These are phyloP conservation scores for Agaricales sp. DNA, from an alignment of 1,284 basidiomycete genomes.

Conservation along the genomic window DNA sequence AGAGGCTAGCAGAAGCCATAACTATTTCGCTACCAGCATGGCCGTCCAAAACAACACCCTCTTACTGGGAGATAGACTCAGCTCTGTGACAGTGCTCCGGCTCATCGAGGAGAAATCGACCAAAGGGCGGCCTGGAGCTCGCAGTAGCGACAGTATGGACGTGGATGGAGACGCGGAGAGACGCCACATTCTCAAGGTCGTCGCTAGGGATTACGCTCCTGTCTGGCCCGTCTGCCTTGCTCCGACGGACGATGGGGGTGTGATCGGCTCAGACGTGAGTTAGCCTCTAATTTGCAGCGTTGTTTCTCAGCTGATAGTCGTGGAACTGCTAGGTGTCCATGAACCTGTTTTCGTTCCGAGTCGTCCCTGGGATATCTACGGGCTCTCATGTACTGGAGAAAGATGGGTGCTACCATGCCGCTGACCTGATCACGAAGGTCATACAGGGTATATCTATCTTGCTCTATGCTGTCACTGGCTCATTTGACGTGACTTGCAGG, in stretches of 20 bases:
- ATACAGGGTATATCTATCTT: conserved; percentile 37
- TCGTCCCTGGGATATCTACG: conserved; percentile 30
- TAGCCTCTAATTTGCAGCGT: background rate
- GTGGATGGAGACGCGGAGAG: background rate
- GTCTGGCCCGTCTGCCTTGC: conserved; percentile 61
- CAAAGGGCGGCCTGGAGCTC: background rate
- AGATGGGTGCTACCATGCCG: conserved; percentile 55
- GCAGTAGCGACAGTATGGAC: background rate
- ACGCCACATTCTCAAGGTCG: conserved; percentile 38
- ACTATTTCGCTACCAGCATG: conserved; percentile 66
- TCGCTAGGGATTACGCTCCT: conserved; percentile 73
- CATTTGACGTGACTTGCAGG: background rate
- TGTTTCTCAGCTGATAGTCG: conserved; percentile 6
- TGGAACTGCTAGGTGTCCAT: conserved; percentile 46
- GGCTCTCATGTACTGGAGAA: conserved; percentile 43
- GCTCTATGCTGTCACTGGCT: background rate
- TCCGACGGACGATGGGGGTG: conserved; percentile 37
- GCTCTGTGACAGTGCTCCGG: conserved; percentile 69
- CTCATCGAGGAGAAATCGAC: conserved; percentile 25
- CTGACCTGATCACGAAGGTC: conserved; percentile 65
- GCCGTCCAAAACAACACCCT: conserved; percentile 39
- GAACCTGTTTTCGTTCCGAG: conserved; percentile 66
- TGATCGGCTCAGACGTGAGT: conserved; percentile 74
- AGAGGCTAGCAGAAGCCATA: conserved; percentile 63
- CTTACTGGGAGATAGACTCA: conserved; percentile 72